phyloP scores from a whole-genome alignment of 495 filamentous ascomycete genomes.

The Penicillium diatomitis region DNA sequence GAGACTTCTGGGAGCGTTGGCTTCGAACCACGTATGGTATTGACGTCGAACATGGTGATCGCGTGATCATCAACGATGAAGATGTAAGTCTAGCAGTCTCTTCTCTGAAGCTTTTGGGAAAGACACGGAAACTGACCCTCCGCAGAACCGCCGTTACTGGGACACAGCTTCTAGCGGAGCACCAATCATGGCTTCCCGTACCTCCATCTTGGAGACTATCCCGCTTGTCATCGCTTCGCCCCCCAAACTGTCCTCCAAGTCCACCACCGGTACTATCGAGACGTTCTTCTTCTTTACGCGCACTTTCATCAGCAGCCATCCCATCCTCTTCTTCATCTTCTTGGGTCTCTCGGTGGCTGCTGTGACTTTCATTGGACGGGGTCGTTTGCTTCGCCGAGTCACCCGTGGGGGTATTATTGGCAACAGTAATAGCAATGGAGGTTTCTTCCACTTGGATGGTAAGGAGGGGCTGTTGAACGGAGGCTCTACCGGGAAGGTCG shows the following conservation, averaged over 20 bases:
- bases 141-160: constrained; percentile 87
- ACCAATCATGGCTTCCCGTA: constrained; percentile 78
- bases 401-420: constrained; percentile 45
- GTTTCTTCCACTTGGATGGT: constrained; percentile 70
- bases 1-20: constrained; percentile 96
- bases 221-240: constrained; percentile 65
- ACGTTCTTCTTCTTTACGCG: constrained; percentile 70
- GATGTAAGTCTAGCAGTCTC: constrained; percentile 55
- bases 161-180: constrained; percentile 82
- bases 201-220: constrained; percentile 90
- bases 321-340: constrained; percentile 56
- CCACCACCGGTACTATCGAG: constrained; percentile 68
- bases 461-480: constrained; percentile 61
- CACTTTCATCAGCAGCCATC: constrained; percentile 58
- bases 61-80: constrained; percentile 95
- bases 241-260: constrained; percentile 78
- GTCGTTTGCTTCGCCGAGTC: constrained; percentile 24
- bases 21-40: constrained; percentile 89
- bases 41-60: constrained; percentile 73
- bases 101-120: background rate
- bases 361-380: constrained; percentile 25
- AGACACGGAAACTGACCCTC: constrained; percentile 18
- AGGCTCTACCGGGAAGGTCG: constrained; percentile 63
- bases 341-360: constrained; percentile 39
- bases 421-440: constrained; percentile 44